Evolutionary conservation across 139 green algal species (phyloP).

Genomic region (Coelastrella sp.): DNA sequence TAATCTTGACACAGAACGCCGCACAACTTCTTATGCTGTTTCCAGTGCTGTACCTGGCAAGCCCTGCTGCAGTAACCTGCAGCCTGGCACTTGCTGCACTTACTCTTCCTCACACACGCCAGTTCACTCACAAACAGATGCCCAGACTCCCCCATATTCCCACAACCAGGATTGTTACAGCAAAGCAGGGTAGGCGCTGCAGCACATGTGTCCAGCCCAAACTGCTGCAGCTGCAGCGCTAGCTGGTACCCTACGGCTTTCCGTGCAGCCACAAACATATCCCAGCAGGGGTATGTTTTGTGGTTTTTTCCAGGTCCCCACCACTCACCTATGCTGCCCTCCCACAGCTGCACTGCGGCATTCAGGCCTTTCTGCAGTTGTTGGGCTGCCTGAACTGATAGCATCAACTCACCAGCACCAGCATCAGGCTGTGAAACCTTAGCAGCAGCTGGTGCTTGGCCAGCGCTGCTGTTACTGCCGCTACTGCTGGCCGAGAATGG

Average conservation of each 20-base stretch:
- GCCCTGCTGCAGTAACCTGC: background rate
- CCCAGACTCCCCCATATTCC: background rate
- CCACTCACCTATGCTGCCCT: background rate
- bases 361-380: too few relatives aligned
- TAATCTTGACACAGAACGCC: too few relatives aligned
- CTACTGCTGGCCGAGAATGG: background rate
- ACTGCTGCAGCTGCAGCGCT: background rate
- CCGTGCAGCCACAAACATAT: background rate
- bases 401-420: too few relatives aligned
- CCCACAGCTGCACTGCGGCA: background rate
- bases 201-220: background rate
- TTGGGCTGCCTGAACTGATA: too few relatives aligned
- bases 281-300: background rate
- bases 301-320: background rate
- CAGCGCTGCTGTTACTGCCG: background rate
- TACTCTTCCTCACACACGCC: background rate
- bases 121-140: background rate
- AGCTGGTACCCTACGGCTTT: background rate
- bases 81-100: background rate
- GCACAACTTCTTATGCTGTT: background rate
- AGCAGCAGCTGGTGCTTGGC: background rate
- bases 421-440: background rate
- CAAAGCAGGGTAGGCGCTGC: background rate
- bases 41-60: background rate
- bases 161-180: background rate